phyloP scores from a whole-genome alignment of 2,329 filamentous ascomycete species.

The Pezicula carpinea region DNA sequence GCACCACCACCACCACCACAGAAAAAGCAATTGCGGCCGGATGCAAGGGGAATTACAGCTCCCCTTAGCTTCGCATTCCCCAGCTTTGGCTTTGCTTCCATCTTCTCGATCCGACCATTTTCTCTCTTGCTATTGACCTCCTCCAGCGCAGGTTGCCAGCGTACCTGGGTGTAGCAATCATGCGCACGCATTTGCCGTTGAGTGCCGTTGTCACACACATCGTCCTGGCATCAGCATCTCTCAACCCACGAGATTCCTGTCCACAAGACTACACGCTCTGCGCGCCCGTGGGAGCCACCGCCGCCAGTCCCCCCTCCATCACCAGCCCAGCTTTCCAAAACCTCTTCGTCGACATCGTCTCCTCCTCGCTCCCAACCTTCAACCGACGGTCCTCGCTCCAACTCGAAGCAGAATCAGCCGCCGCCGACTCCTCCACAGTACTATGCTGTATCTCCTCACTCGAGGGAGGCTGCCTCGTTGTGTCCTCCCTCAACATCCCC shows the following conservation, averaged over 20 bases:
- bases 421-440: conserved; percentile 5
- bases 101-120: no score
- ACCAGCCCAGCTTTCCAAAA: conserved; percentile 22
- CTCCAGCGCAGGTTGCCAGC: neutral
- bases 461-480: conserved; percentile 16
- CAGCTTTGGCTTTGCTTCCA: no score
- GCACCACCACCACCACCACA: no score
- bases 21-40: no score
- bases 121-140: neutral
- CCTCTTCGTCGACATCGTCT: conserved; percentile 28
- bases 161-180: neutral
- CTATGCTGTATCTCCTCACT: conserved; percentile 22
- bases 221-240: neutral
- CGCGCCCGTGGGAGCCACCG: conserved; percentile 26
- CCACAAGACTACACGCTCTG: conserved; percentile 26
- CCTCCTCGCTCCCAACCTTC: conserved; percentile 23
- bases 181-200: neutral
- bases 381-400: conserved; percentile 8
- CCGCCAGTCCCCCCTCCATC: conserved; percentile 22
- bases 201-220: neutral
- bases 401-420: neutral
- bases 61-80: no score
- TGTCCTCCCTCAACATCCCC: conserved; percentile 32
- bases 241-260: conserved; percentile 12
- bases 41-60: no score